phyloP scores from a whole-genome alignment of 768 basidiomycete species.

The Boletellus ananas region DNA sequence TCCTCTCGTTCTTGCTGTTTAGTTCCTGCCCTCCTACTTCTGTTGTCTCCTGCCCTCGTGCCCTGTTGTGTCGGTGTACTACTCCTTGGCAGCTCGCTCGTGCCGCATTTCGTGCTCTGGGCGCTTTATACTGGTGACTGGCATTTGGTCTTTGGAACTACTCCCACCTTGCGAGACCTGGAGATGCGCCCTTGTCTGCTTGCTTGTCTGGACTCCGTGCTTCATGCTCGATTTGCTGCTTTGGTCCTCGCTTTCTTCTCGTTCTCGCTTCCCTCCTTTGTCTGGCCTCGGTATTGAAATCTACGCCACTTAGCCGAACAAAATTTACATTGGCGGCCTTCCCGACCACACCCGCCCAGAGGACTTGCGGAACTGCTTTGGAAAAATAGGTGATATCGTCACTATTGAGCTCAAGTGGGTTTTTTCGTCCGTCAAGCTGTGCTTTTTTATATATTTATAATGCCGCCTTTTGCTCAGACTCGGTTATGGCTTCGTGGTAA shows the following conservation, averaged over 20 bases:
- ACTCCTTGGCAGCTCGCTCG: slow-evolving; percentile 12
- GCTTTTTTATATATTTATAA: slow-evolving; percentile 14
- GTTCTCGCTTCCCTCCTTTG: slow-evolving; percentile 45
- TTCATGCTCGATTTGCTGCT: slow-evolving; percentile 29
- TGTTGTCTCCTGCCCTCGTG: slow-evolving; percentile 17
- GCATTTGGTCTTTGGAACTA: slow-evolving; percentile 18
- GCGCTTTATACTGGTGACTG: slow-evolving; percentile 18
- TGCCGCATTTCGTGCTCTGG: slow-evolving; percentile 17
- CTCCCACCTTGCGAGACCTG: slow-evolving; percentile 27
- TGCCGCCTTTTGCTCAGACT: slow-evolving; percentile 42
- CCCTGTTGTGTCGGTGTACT: slow-evolving; percentile 18
- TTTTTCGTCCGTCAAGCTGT: slow-evolving; percentile 8
- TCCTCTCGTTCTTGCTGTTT: slow-evolving; percentile 35
- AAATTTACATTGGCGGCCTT: slow-evolving; percentile 88
- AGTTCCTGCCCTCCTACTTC: slow-evolving; percentile 20
- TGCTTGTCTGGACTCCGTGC: slow-evolving; percentile 37
- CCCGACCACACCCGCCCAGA: slow-evolving; percentile 84
- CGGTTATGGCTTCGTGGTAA: slow-evolving; percentile 88
- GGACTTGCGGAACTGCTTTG: slow-evolving; percentile 82
- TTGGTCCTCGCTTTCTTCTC: slow-evolving; percentile 41
- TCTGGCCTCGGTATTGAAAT: slow-evolving; percentile 59
- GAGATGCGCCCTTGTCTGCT: slow-evolving; percentile 28
- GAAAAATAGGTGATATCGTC: slow-evolving; percentile 72
- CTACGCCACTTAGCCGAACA: slow-evolving; percentile 82
- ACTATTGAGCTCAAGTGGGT: slow-evolving; percentile 83